Evolutionary conservation across 2,329 filamentous ascomycete genomes (phyloP).

Genomic region (Talaromyces marneffei): DNA sequence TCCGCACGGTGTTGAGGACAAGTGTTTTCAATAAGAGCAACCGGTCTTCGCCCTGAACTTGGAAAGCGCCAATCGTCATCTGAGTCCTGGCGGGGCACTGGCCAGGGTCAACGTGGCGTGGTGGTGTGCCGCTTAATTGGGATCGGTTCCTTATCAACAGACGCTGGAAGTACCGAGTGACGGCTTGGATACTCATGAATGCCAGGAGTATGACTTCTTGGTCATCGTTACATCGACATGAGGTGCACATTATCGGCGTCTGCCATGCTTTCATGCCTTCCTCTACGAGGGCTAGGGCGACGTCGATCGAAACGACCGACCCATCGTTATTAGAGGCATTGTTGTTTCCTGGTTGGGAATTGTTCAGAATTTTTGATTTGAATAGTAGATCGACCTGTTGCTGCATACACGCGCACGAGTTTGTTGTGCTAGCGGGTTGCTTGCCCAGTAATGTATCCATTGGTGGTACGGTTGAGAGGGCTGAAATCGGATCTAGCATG

Average conservation of each 20-base stretch:
- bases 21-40: background rate
- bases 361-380: background rate
- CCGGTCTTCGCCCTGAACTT: background rate
- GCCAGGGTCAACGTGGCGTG: background rate
- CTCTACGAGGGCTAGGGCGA: conserved; percentile 1
- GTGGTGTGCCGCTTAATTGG: background rate
- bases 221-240: conserved; percentile 5
- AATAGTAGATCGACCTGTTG: background rate
- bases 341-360: background rate
- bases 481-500: background rate
- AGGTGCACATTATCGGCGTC: background rate
- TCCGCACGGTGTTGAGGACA: background rate
- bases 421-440: background rate
- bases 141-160: background rate
- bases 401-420: background rate
- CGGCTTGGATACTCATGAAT: conserved; percentile 6
- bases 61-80: background rate
- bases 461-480: background rate
- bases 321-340: background rate
- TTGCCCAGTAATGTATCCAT: background rate
- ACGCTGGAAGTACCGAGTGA: background rate
- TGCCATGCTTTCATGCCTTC: conserved; percentile 7
- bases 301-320: background rate
- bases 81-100: background rate
- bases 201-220: background rate